Evolutionary conservation across 371 early-diverging fungal genomes (phyloP).

Genomic region (Mortierella sp.): DNA sequence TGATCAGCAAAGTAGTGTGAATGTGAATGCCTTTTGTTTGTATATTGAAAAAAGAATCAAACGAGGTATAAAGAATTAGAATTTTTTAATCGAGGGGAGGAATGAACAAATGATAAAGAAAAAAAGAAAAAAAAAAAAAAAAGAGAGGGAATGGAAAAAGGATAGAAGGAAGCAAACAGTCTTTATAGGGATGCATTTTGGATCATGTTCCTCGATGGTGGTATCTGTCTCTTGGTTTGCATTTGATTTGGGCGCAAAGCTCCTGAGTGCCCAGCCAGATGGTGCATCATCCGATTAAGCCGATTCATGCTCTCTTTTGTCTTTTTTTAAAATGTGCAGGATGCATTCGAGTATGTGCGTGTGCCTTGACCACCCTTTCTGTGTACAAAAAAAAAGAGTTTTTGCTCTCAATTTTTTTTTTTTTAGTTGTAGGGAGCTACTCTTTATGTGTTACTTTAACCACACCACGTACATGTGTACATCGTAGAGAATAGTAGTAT

Average conservation of each 20-base stretch:
- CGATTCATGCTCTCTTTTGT: constrained; percentile 1
- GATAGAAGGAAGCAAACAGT: background rate
- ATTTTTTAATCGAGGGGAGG: background rate
- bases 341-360: background rate
- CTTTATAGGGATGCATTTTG: background rate
- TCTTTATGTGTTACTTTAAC: background rate
- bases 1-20: background rate
- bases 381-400: background rate
- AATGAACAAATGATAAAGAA: background rate
- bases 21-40: background rate
- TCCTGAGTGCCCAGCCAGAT: background rate
- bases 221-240: no score
- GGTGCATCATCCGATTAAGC: no score
- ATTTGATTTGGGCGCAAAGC: background rate
- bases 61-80: background rate
- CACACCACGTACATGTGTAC: background rate
- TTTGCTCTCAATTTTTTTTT: no score
- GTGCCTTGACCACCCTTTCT: constrained; percentile 12
- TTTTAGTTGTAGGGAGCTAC: no score
- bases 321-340: background rate
- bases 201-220: background rate
- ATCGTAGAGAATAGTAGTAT: no score
- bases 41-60: background rate
- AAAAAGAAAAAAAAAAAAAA: background rate
- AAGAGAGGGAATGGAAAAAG: background rate